Evolutionary conservation across 257 asterid species (phyloP), one percentile per base, ranked within the genome.

Genomic region (Jaltomata sinuosa): DNA sequence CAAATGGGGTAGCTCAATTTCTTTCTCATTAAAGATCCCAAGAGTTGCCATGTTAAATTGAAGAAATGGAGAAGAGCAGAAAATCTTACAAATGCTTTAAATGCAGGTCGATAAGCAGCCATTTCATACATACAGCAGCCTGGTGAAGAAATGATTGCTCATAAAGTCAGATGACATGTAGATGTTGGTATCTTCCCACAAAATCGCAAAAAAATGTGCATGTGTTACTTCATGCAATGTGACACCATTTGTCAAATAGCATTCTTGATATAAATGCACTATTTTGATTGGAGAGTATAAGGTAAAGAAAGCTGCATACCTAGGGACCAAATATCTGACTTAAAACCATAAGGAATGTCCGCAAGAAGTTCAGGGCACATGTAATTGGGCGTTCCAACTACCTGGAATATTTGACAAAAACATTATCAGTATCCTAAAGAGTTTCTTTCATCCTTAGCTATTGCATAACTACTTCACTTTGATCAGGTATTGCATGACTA

Each of bases 341-440:
- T 97, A 83, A 95, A 97, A 79, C 99, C 99, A 83, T 97, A 97
- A 29, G 99, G 99, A 83, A 97, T 97, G 82, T 97, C 99, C 53
- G 99, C 96, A 80, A 97, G 97, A 87, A 97, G 99, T 90, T 97
- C 99, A 29, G 99, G 99, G 76, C 99, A 97, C 99, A 97, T 97
- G 92, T 97, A 97, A 89, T 95, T 97, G 21, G 99, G 99, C 86
- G 99, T 97, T 87, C 99, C 99, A 87, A 97, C 99, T 8, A 97
- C 98, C 99, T 97, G 90, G 65, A 64, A 77, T 22, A 68, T n/a
- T 38, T 55, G 83, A 79, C 59, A 79, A 55, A 74, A 47, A 27
- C 15, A 47, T 45, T 5, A 76, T 76, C 61, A 76, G 40, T 40
- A 22, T 14, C n/a, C 25, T 25, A 47, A 76, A 76, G 32, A 45